phyloP scores from a whole-genome alignment of 495 filamentous ascomycete species.

The Penicillium antarcticum region DNA sequence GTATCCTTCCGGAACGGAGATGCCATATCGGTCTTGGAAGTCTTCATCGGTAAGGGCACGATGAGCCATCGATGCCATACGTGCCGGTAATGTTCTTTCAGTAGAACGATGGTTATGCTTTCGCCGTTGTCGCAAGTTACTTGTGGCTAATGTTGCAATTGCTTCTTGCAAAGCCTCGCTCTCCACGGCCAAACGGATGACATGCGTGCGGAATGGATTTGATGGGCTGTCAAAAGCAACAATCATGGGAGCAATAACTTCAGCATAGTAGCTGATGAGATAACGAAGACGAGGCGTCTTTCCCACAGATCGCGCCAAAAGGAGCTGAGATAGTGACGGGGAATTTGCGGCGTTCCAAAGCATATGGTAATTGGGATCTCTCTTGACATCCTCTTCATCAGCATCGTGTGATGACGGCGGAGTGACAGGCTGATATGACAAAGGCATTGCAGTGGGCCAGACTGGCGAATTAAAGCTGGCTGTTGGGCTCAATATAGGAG shows the following conservation, averaged over 20 bases:
- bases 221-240: constrained; percentile 84
- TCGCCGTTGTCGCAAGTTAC: constrained; percentile 64
- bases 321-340: constrained; percentile 42
- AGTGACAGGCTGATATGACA: constrained; percentile 3
- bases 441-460: constrained; percentile 15
- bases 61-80: constrained; percentile 51
- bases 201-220: constrained; percentile 82
- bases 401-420: constrained; percentile 14
- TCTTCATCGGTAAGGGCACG: constrained; percentile 40
- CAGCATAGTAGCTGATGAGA: constrained; percentile 66
- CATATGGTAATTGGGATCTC: constrained; percentile 9
- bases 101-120: constrained; percentile 41
- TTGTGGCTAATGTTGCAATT: constrained; percentile 83
- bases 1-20: constrained; percentile 32
- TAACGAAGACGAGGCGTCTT: constrained; percentile 56
- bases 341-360: constrained; percentile 27
- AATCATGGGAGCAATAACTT: constrained; percentile 84
- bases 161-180: constrained; percentile 87
- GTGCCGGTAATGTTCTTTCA: constrained; percentile 40
- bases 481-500: constrained; percentile 14
- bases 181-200: constrained; percentile 71
- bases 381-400: constrained; percentile 22
- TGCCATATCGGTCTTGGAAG: constrained; percentile 35
- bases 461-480: constrained; percentile 10
- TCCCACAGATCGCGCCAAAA: constrained; percentile 46